Base-by-base conservation (phyloP, 106 monocot species). In the Dendrobium nobile region DNA sequence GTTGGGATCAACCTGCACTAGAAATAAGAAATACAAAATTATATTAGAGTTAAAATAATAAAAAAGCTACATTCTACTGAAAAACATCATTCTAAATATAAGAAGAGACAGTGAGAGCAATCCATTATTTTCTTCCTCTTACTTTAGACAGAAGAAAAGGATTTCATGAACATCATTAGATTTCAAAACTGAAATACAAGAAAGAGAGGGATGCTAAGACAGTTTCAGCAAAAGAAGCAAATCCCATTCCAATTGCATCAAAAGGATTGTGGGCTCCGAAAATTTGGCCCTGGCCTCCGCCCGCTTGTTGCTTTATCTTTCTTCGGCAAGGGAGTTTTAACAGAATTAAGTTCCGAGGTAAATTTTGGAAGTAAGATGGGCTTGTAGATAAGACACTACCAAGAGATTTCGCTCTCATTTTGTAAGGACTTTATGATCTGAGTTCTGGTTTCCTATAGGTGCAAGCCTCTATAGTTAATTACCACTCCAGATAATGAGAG, bases 1-100 rank as follows among this genome's bases (percentile, higher is more conserved):
- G 79, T 98, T 98, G 76, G 97, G 97, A 81, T 98, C 97, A 54
- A 98, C 94, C 97, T 98, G 92, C 73, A 86, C 73, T 72, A 77
- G 64, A 81, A 81, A n/a, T 5, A 15, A 45, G 5, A 54, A 56
- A 47, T 16, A 33, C 79, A 44, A 48, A 48, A 72, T 59, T 22
- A 22, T n/a, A 24, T 73, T 72, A 70, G 13, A 47, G 37, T 47
- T 47, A 55, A 56, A 61, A 75, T 3, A 42, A 48, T 24, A 11
- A 65, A 65, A 6, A 22, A 19, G 64, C 26, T 65, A 26, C 26
- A 65, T 65, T 1, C 8, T 65, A 65, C 7, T 65, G 24, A 65
- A 24, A 65, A 65, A 65, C 9, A 31, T 24, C 64, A 65, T 13
- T 24, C 24, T 4, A 22, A 22, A 8, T 26, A 61, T 61, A 61